Conservation (phyloP, 441 rosid genomes). For the Mallotus repandus region DNA sequence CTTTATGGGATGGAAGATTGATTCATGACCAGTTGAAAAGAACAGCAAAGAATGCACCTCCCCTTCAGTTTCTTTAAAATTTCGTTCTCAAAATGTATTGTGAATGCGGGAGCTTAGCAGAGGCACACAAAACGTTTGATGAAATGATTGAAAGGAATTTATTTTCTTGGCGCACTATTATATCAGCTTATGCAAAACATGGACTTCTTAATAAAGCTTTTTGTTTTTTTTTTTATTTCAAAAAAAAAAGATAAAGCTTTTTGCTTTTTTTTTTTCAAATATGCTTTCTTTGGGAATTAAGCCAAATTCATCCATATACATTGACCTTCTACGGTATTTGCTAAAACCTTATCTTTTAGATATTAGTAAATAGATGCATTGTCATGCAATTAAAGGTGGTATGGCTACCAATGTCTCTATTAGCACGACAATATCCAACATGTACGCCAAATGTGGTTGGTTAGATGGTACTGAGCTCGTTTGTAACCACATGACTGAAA, state of each 20-base stretch:
- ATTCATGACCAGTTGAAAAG: slow-evolving; percentile 41
- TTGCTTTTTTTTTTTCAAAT: slow-evolving; percentile 27
- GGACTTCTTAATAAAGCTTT: slow-evolving; percentile 41
- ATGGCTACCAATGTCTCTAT: slow-evolving; percentile 55
- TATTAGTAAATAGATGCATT: slow-evolving; percentile 59
- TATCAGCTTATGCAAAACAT: slow-evolving; percentile 47
- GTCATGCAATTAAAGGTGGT: slow-evolving; percentile 52
- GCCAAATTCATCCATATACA: slow-evolving; percentile 41
- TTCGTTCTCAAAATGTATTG: slow-evolving; percentile 50
- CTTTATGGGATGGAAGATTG: slow-evolving; percentile 48
- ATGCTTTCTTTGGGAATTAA: slow-evolving; percentile 39
- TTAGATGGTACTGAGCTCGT: slow-evolving; percentile 50
- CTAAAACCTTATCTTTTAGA: slow-evolving; percentile 31
- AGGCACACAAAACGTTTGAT: slow-evolving; percentile 62
- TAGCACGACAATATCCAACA: slow-evolving; percentile 47
- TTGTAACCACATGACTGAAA: slow-evolving; percentile 42
- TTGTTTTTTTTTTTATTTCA: slow-evolving; percentile 38
- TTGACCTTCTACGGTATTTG: slow-evolving; percentile 45
- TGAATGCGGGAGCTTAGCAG: slow-evolving; percentile 50
- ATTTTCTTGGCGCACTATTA: slow-evolving; percentile 43
- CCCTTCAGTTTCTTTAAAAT: slow-evolving; percentile 37
- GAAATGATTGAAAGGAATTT: slow-evolving; percentile 51
- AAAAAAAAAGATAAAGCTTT: too few species aligned
- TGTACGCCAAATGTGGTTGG: slow-evolving; percentile 50
- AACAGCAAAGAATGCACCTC: slow-evolving; percentile 31